These are phyloP conservation scores for Periglandula ipomoeae DNA, from an alignment of 2,329 filamentous ascomycete species.

Conservation along the genomic window DNA sequence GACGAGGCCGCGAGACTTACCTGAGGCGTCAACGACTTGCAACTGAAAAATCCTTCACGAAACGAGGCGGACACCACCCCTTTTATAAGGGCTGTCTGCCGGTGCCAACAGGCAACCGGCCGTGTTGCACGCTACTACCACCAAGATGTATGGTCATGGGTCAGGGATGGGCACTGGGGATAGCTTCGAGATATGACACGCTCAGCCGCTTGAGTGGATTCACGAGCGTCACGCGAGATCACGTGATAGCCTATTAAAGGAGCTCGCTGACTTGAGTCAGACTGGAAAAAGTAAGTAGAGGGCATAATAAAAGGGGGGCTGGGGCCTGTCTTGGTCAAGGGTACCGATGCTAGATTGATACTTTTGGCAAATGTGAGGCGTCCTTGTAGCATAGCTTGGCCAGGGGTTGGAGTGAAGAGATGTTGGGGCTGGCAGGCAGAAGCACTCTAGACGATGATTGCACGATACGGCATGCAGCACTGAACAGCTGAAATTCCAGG, in stretches of 20 bases:
- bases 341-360: neutral
- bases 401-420: neutral
- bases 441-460: slow-evolving; percentile 6
- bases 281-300: neutral
- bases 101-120: neutral
- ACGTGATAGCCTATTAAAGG: slow-evolving; percentile 3
- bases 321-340: neutral
- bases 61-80: neutral
- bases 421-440: neutral
- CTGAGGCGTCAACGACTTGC: neutral
- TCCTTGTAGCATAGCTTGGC: neutral
- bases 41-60: neutral
- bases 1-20: neutral
- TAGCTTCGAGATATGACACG: slow-evolving; percentile 10
- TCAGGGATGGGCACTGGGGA: slow-evolving; percentile 3
- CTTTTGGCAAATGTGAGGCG: neutral
- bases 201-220: slow-evolving; percentile 4
- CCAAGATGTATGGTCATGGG: neutral
- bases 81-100: neutral
- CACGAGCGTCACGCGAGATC: neutral
- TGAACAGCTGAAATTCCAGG: neutral
- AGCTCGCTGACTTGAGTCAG: neutral
- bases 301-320: neutral
- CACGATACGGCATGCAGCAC: slow-evolving; percentile 10
- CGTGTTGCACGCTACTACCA: neutral